These are phyloP conservation scores for Aquilaria agallochum DNA, from an alignment of 441 rosid genomes.

Conservation along the genomic window DNA sequence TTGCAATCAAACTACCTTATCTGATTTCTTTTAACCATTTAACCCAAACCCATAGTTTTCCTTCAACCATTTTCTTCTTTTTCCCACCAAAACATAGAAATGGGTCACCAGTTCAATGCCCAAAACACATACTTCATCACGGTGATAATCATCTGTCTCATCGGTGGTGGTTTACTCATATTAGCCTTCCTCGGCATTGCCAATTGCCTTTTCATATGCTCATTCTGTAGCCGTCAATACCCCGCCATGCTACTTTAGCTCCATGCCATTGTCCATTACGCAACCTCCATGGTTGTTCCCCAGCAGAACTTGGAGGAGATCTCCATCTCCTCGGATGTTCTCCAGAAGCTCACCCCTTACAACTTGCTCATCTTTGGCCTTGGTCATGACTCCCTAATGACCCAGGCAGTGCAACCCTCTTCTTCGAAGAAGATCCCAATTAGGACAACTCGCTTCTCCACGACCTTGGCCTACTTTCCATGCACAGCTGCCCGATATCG, in stretches of 20 bases:
- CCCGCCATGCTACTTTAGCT: constrained; percentile 12
- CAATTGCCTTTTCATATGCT: constrained; percentile 3
- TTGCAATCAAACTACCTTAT: too few relatives aligned
- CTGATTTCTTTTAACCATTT: too few relatives aligned
- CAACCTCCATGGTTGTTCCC: constrained; percentile 27
- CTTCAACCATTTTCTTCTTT: too few relatives aligned
- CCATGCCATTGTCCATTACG: not conserved
- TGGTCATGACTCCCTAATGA: constrained; percentile 35
- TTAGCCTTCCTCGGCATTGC: not conserved
- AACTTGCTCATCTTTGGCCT: constrained; percentile 37
- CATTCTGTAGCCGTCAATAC: not conserved
- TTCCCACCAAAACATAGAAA: too few relatives aligned
- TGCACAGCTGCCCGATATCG: constrained; percentile 10
- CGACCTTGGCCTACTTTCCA: constrained; percentile 13
- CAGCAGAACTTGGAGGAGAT: constrained; percentile 6
- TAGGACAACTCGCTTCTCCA: constrained; percentile 7
- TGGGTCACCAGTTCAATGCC: too few relatives aligned
- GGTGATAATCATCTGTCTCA: not conserved
- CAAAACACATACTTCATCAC: too few relatives aligned
- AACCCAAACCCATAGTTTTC: too few relatives aligned
- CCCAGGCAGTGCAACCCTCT: constrained; percentile 28
- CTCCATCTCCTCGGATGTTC: not conserved
- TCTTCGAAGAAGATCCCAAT: constrained; percentile 32
- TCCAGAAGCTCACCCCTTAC: constrained; percentile 13
- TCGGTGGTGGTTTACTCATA: constrained; percentile 5